These are phyloP conservation scores for Leersia perrieri DNA, from an alignment of 176 grass and related monocot species.

Conservation along the genomic window DNA sequence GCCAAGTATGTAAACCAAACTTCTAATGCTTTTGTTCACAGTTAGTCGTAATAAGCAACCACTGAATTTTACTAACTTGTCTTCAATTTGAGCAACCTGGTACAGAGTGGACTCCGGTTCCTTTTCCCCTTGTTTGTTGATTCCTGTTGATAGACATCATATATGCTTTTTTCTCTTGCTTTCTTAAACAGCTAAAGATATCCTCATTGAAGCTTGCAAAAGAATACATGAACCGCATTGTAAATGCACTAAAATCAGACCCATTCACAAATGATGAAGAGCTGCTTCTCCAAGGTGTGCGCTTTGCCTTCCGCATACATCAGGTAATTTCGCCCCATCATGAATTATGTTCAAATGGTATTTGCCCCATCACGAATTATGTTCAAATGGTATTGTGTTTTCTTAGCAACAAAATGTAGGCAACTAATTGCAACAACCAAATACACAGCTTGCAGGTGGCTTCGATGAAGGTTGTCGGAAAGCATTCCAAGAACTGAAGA, in stretches of 20 bases:
- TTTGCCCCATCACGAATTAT: conserved; percentile 20
- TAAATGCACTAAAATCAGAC: conserved; percentile 61
- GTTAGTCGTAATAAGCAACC: conserved; percentile 15
- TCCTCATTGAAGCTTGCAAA: conserved; percentile 88
- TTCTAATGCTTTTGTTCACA: conserved; percentile 15
- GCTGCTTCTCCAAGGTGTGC: conserved; percentile 66
- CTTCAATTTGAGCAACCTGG: conserved; percentile 7
- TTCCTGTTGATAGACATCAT: conserved; percentile 10
- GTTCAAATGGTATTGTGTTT: conserved; percentile 7
- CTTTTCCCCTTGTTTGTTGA: background rate
- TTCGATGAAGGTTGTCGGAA: conserved; percentile 75
- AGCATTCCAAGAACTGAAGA: conserved; percentile 87
- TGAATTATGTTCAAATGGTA: conserved; percentile 18
- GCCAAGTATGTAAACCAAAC: conserved; percentile 55
- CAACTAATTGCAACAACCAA: conserved; percentile 25
- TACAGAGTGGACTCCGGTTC: background rate
- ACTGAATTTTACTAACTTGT: conserved; percentile 12
- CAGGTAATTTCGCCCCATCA: conserved; percentile 51
- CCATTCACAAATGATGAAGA: conserved; percentile 85
- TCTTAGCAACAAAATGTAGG: conserved; percentile 15
- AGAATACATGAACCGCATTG: conserved; percentile 82
- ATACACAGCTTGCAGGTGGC: conserved; percentile 73
- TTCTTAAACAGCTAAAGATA: conserved; percentile 68
- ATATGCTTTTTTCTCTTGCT: conserved; percentile 23
- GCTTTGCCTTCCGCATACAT: conserved; percentile 92